phyloP scores from a whole-genome alignment of 2,329 filamentous ascomycete genomes.

The Paraphoma chrysanthemicola region DNA sequence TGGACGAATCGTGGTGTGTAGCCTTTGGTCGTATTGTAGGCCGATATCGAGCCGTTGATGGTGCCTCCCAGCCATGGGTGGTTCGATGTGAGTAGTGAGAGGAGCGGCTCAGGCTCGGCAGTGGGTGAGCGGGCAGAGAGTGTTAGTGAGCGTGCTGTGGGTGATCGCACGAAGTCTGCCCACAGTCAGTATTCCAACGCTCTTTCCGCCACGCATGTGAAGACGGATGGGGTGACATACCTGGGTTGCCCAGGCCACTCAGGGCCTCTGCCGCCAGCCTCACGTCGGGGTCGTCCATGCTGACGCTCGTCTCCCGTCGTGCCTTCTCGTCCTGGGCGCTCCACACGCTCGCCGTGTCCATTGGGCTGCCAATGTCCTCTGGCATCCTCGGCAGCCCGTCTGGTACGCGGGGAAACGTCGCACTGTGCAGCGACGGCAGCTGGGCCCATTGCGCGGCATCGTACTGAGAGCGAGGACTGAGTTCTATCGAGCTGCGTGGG shows the following conservation, averaged over 20 bases:
- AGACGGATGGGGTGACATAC: constrained; percentile 38
- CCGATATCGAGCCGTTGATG: constrained; percentile 82
- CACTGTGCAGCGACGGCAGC: constrained; percentile 32
- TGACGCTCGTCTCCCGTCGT: constrained; percentile 51
- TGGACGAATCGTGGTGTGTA: constrained; percentile 87
- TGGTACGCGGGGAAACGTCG: constrained; percentile 42
- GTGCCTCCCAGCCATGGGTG: constrained; percentile 86
- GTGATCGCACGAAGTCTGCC: constrained; percentile 53
- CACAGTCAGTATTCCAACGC: constrained; percentile 20
- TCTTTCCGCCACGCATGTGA: constrained; percentile 1
- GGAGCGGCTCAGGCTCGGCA: constrained; percentile 75
- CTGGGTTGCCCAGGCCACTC: constrained; percentile 57
- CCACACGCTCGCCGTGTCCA: constrained; percentile 52
- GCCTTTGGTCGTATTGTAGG: constrained; percentile 87
- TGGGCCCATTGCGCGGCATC: constrained; percentile 34
- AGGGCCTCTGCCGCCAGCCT: constrained; percentile 59
- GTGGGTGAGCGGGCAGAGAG: constrained; percentile 45
- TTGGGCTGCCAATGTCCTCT: constrained; percentile 51
- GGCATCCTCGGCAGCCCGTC: constrained; percentile 29
- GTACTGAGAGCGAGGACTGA: constrained; percentile 40
- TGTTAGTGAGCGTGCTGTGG: constrained; percentile 40
- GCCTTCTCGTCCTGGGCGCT: constrained; percentile 48
- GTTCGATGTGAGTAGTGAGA: constrained; percentile 85
- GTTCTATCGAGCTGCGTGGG: constrained; percentile 40
- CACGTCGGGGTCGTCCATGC: constrained; percentile 58